These are phyloP conservation scores for Ichthyophonus hoferi DNA, from an alignment of 208 protist species.

Conservation along the genomic window DNA sequence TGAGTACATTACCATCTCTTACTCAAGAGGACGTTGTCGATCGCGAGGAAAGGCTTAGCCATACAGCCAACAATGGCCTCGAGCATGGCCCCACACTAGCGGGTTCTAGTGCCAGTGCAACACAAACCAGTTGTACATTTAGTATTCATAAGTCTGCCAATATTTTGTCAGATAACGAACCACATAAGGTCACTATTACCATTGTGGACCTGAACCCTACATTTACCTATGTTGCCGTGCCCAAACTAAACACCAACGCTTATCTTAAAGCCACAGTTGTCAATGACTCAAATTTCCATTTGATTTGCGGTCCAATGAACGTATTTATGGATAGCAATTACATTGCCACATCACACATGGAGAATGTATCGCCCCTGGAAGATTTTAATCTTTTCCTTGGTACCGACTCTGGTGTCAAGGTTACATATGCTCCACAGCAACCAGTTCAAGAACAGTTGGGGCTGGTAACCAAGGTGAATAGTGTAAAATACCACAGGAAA, in stretches of 20 bases:
- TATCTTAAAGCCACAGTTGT: neutral
- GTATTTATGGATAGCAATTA: neutral
- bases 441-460: neutral
- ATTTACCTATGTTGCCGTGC: slow-evolving; percentile 3
- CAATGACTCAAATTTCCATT: neutral
- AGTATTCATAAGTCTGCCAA: neutral
- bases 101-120: neutral
- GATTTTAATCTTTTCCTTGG: neutral
- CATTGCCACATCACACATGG: neutral
- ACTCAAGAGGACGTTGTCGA: neutral
- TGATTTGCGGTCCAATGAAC: neutral
- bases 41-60: neutral
- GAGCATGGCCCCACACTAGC: too few species aligned
- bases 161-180: neutral
- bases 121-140: neutral
- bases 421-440: neutral
- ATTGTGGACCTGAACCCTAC: neutral
- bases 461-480: neutral
- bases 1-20: neutral
- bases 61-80: too few species aligned
- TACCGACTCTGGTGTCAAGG: neutral
- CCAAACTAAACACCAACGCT: neutral
- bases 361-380: neutral
- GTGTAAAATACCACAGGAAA: neutral
- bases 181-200: slow-evolving; percentile 10